Evolutionary conservation across 1,284 basidiomycete species (phyloP).

Genomic region (Termitomyces sp.): DNA sequence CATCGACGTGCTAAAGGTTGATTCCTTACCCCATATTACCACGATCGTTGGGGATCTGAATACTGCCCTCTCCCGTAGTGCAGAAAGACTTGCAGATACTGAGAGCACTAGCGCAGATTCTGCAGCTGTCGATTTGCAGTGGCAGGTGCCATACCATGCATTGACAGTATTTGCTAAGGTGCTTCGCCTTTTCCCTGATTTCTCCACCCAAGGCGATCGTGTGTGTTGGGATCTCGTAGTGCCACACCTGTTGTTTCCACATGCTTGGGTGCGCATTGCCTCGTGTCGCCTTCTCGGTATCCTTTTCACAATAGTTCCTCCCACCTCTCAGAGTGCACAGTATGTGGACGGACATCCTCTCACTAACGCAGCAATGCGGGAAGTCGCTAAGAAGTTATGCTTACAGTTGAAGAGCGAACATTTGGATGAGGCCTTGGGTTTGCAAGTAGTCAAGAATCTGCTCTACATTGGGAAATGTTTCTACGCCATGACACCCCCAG

Average conservation of each 20-base stretch:
- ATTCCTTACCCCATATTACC: conserved; percentile 44
- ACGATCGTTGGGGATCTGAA: conserved; percentile 60
- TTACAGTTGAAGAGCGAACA: conserved; percentile 80
- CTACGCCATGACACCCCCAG: conserved; percentile 36
- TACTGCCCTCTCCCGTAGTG: conserved; percentile 45
- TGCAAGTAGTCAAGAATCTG: conserved; percentile 92
- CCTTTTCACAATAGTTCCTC: conserved; percentile 56
- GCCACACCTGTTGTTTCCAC: conserved; percentile 79
- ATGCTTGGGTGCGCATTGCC: conserved; percentile 90
- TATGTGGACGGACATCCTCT: conserved; percentile 42
- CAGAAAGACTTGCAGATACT: conserved; percentile 31
- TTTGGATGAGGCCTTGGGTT: conserved; percentile 70
- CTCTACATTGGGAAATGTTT: conserved; percentile 90
- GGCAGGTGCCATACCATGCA: conserved; percentile 84
- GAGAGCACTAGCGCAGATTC: conserved; percentile 39
- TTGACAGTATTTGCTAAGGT: conserved; percentile 66
- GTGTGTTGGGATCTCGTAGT: conserved; percentile 66
- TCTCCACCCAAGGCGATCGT: conserved; percentile 34
- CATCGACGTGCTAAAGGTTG: conserved; percentile 58
- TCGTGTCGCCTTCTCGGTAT: conserved; percentile 75
- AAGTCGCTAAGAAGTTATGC: conserved; percentile 73
- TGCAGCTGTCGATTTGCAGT: conserved; percentile 59
- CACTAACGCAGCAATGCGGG: conserved; percentile 55
- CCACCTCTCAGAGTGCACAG: conserved; percentile 31
- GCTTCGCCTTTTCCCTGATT: conserved; percentile 52